phyloP scores from a whole-genome alignment of 2,329 filamentous ascomycete species.

The Lasiodiplodia sp. region DNA sequence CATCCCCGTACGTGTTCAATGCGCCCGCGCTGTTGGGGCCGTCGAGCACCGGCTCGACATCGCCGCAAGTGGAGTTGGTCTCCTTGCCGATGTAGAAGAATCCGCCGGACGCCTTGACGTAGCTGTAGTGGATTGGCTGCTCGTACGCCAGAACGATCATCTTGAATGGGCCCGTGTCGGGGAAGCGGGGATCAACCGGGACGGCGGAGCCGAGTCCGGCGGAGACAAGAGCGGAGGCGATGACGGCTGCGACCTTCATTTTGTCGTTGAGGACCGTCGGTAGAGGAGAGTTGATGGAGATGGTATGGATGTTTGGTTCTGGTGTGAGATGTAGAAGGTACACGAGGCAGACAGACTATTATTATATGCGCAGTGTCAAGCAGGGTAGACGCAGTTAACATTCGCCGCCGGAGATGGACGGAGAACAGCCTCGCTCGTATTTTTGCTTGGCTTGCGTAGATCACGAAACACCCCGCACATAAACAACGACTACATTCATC shows the following conservation, averaged over 20 bases:
- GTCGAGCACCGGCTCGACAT: neutral
- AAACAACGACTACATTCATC: neutral
- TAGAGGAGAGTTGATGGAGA: neutral
- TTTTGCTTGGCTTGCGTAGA: slow-evolving; percentile 7
- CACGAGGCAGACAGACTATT: neutral
- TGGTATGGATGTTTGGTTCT: neutral
- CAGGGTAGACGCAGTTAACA: neutral
- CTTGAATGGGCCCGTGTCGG: slow-evolving; percentile 7
- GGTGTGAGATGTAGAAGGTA: neutral
- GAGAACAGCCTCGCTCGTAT: slow-evolving; percentile 9
- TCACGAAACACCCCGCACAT: neutral
- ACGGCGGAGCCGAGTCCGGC: neutral
- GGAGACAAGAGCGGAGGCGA: slow-evolving; percentile 6
- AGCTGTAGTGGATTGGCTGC: slow-evolving; percentile 15
- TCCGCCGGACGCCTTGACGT: slow-evolving; percentile 8
- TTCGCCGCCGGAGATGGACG: neutral
- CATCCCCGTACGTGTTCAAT: neutral
- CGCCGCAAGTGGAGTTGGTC: slow-evolving; percentile 15
- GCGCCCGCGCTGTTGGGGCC: neutral
- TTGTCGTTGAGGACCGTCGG: neutral
- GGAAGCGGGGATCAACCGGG: slow-evolving; percentile 17
- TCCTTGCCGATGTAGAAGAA: slow-evolving; percentile 20
- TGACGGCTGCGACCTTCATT: slow-evolving; percentile 16
- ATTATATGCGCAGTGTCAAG: neutral
- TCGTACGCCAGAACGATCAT: slow-evolving; percentile 3